A percentile compares a stretch with the other conserved stretches of the same genome.
Evolutionary conservation across 192 early-diverging fungal species (phyloP).

Genomic region (Coemansia pectinata): DNA sequence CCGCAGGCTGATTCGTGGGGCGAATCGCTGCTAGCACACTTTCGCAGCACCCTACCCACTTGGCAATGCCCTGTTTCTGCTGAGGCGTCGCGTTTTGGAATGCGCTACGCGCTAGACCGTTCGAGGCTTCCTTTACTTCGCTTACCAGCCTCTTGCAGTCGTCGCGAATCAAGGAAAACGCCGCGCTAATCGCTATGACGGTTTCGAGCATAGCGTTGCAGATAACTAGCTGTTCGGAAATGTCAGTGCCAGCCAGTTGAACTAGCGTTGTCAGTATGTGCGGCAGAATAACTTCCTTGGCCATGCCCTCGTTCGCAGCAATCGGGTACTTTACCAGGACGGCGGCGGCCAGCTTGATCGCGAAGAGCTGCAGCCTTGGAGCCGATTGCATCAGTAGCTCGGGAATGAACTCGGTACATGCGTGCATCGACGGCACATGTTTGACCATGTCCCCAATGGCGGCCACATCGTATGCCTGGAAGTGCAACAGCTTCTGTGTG

Average conservation of each 20-base stretch:
- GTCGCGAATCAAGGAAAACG: conserved; percentile 20
- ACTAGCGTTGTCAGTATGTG: conserved; percentile 44
- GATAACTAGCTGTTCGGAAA: conserved; percentile 31
- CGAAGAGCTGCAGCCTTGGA: conserved; percentile 42
- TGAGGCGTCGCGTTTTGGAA: background rate
- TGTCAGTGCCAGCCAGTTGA: conserved; percentile 28
- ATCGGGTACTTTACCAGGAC: conserved; percentile 48
- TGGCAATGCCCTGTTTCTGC: conserved; percentile 19
- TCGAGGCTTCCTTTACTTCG: conserved; percentile 14
- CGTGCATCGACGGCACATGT: conserved; percentile 66
- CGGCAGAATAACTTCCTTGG: conserved; percentile 50
- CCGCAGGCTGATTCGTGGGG: background rate
- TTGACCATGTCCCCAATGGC: conserved; percentile 60
- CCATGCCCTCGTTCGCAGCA: conserved; percentile 43
- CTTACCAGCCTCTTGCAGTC: conserved; percentile 30
- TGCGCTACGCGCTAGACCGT: conserved; percentile 9
- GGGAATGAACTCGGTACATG: conserved; percentile 59
- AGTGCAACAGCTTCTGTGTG: conserved; percentile 61
- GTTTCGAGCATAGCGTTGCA: conserved; percentile 41
- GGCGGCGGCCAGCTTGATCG: conserved; percentile 40
- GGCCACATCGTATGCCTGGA: conserved; percentile 60
- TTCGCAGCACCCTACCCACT: conserved; percentile 36
- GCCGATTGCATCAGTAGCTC: conserved; percentile 57
- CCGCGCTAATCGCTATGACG: conserved; percentile 16
- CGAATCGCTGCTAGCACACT: conserved; percentile 9